Evolutionary conservation across 1,139 yeast species (phyloP).

Genomic region (Scheffersomyces lignicola): DNA sequence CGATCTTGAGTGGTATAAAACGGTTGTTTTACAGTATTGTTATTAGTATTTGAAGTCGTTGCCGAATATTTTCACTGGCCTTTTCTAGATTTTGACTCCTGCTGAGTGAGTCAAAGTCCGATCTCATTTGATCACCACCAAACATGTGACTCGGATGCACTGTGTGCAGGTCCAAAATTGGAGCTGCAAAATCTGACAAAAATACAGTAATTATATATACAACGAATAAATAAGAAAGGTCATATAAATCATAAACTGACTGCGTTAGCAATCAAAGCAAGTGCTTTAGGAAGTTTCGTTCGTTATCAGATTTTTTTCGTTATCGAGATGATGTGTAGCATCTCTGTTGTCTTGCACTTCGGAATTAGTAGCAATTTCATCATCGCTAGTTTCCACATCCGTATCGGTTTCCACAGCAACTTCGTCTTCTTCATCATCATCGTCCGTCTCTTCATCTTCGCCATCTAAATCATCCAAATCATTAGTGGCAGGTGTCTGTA

Average conservation of each 20-base stretch:
- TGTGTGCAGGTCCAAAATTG: not conserved
- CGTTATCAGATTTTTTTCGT: no score
- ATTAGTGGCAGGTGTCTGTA: slow-evolving; percentile 26
- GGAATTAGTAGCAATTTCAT: slow-evolving; percentile 1
- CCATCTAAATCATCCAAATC: slow-evolving; percentile 22
- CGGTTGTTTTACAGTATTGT: no score
- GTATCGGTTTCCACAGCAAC: slow-evolving; percentile 9
- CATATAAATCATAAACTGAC: not conserved
- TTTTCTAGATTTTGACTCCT: not conserved
- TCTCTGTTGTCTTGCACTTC: slow-evolving; percentile 5
- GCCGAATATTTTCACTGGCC: no score
- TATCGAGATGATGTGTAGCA: no score
- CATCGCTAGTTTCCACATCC: slow-evolving; percentile 6
- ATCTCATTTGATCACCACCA: not conserved
- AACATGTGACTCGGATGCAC: not conserved
- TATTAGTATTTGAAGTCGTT: no score
- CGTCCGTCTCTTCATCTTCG: slow-evolving; percentile 14
- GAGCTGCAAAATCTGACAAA: not conserved
- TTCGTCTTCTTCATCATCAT: slow-evolving; percentile 14
- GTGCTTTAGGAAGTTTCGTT: no score
- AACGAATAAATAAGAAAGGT: not conserved
- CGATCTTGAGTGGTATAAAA: no score
- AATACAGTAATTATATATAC: not conserved
- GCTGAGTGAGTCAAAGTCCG: slow-evolving; percentile 1
- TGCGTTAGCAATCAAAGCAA: no score